Percentiles rank a stretch among this genome's conserved stretches.
Conservation (phyloP, 2,329 filamentous ascomycete genomes). For the Helminthosporium solani region DNA sequence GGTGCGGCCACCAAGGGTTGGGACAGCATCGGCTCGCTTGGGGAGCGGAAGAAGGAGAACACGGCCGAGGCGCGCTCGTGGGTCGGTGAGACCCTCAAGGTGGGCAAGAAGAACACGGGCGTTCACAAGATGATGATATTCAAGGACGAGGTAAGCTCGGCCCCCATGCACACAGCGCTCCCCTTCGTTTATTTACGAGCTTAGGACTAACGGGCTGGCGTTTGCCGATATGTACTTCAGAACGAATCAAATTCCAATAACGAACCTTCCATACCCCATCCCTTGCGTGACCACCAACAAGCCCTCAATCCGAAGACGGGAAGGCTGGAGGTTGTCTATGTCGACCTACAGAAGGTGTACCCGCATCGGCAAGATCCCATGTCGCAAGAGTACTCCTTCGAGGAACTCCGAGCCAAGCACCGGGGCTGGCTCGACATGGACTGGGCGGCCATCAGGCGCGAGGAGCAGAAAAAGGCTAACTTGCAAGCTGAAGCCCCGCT, state of each 20-base stretch:
- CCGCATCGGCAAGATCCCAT: constrained; percentile 67
- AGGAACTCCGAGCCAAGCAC: constrained; percentile 80
- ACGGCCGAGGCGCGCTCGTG: constrained; percentile 80
- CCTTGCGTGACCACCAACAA: constrained; percentile 74
- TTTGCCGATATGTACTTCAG: constrained; percentile 54
- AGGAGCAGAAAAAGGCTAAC: constrained; percentile 22
- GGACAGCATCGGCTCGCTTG: constrained; percentile 86
- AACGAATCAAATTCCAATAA: constrained; percentile 40
- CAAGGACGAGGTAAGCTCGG: constrained; percentile 84
- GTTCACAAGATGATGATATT: constrained; percentile 86
- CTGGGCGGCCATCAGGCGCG: constrained; percentile 47
- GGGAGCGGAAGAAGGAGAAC: constrained; percentile 94
- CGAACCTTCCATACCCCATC: constrained; percentile 54
- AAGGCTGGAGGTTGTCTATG: constrained; percentile 81
- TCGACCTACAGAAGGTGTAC: constrained; percentile 82
- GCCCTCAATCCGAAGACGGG: constrained; percentile 80
- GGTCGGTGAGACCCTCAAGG: constrained; percentile 87
- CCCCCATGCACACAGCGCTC: constrained; percentile 18
- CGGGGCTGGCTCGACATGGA: constrained; percentile 65
- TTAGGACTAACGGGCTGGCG: constrained; percentile 82
- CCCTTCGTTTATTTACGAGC: constrained; percentile 46
- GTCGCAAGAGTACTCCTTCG: constrained; percentile 80
- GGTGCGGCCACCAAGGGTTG: constrained; percentile 68
- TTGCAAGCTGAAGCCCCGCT: constrained; percentile 12
- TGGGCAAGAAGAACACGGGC: constrained; percentile 75